These are phyloP conservation scores for Sonneratia caseolaris DNA, from an alignment of 345 rosid genomes.

Conservation along the genomic window DNA sequence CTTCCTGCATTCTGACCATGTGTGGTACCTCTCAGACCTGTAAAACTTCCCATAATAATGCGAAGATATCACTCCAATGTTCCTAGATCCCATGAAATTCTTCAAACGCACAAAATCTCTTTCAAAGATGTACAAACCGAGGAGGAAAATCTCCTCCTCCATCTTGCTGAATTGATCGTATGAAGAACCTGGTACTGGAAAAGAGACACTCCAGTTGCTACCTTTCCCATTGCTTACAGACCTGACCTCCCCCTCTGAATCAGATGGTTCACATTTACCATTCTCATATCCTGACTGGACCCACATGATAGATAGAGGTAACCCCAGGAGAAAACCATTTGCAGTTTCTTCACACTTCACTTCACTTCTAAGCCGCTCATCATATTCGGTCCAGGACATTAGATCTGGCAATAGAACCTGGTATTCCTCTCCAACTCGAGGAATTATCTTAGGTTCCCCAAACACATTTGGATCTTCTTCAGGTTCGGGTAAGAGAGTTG, in stretches of 20 bases:
- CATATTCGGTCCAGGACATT: constrained; percentile 10
- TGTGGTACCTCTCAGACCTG: constrained; percentile 26
- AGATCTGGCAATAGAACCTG: constrained; percentile 43
- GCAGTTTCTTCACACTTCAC: constrained; percentile 1
- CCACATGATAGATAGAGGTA: background rate
- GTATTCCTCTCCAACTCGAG: constrained; percentile 44
- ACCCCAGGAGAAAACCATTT: background rate
- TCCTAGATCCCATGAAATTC: constrained; percentile 32
- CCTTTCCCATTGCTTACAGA: constrained; percentile 3
- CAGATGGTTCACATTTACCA: background rate
- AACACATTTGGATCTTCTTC: constrained; percentile 8
- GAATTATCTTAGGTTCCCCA: constrained; percentile 35
- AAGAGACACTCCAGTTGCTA: background rate
- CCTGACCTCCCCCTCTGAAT: constrained; percentile 6
- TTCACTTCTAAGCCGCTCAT: constrained; percentile 2
- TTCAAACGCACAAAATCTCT: constrained; percentile 37
- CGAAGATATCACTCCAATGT: constrained; percentile 34
- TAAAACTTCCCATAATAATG: constrained; percentile 50
- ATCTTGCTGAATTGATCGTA: constrained; percentile 21
- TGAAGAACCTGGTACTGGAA: constrained; percentile 24
- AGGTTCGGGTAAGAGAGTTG: background rate
- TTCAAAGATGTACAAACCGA: constrained; percentile 51
- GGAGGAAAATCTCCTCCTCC: constrained; percentile 36
- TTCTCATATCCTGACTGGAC: background rate
- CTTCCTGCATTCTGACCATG: constrained; percentile 41